Base-by-base conservation (phyloP, 176 grass and related monocot species). In the Bolboschoenus planiculmis region DNA sequence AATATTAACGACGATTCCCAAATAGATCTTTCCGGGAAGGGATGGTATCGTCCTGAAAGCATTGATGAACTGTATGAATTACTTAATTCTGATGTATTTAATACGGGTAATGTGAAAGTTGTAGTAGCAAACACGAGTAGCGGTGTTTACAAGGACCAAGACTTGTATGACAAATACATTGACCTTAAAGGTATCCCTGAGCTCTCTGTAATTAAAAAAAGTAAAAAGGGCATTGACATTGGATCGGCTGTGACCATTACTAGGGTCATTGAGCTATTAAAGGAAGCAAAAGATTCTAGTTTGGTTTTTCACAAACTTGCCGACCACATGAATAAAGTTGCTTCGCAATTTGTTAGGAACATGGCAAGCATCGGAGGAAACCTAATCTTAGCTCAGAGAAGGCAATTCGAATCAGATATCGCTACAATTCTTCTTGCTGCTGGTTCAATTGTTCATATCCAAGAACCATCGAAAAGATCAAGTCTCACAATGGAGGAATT, bases 351-450 rank as follows among this genome's bases (percentile, higher is more conserved):
- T 43, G 75, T 88, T 74, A 62, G 87, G 72, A 88, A 88, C 62
- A 88, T 80, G 72, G 87, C 82, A 26, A 88, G 87, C 61, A 55
- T 88, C 10, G 87, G 87, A 54, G 87, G 87, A 27, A 88, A 88
- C 68, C 16, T 88, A 21, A 76, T 88, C 21, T 74, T 88, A 60
- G 82, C 87, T 20, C 83, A 88, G 54, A 88, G 76, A 56, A 74
- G 39, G 16, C 77, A 80, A 31, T 85, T 88, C 31, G 62, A 78
- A 6, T 88, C 87, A 24, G 87, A 88, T 27, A 76, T 88, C 34
- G 83, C 87, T n/a, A 88, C 87, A 39, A 81, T 88, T 84, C 82
- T 88, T 40, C 87, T 88, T 43, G 87, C 53, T 62, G 87, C 51
- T 75, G 83, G 83, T 27, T 47, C 87, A 61, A 77, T 47, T 61